These are phyloP conservation scores for Aspergillus bridgeri DNA, from an alignment of 495 filamentous ascomycete species.

Conservation along the genomic window DNA sequence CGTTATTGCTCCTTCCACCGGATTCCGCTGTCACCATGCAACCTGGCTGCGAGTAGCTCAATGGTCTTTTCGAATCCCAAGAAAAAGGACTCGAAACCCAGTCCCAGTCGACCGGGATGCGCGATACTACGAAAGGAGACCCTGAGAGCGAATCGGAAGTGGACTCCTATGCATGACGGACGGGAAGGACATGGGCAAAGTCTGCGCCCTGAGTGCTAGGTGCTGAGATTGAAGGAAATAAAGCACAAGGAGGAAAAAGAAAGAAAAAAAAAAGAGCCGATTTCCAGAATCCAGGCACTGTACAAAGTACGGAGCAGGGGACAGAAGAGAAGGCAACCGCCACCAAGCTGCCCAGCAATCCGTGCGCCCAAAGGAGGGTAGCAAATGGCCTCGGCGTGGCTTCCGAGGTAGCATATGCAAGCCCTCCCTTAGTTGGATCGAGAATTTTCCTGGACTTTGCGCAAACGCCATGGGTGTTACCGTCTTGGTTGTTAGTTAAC, in stretches of 20 bases:
- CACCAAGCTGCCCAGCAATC: slow-evolving; percentile 3
- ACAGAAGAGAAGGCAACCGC: background rate
- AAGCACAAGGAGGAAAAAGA: background rate
- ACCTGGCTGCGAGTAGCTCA: background rate
- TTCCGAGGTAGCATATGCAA: slow-evolving; percentile 25
- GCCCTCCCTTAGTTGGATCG: slow-evolving; percentile 19
- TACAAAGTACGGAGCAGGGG: background rate
- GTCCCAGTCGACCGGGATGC: background rate
- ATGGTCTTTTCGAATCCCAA: background rate
- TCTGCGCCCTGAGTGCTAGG: background rate
- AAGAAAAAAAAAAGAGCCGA: background rate
- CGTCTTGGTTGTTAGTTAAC: background rate
- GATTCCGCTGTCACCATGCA: background rate
- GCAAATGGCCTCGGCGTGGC: slow-evolving; percentile 15
- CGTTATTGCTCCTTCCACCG: too few species aligned
- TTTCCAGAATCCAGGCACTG: slow-evolving; percentile 6
- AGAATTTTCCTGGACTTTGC: slow-evolving; percentile 9
- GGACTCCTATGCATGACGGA: background rate
- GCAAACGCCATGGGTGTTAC: background rate
- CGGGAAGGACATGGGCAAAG: background rate
- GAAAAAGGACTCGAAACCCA: background rate
- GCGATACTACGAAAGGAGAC: background rate
- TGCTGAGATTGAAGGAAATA: background rate
- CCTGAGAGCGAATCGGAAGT: background rate
- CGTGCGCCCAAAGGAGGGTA: background rate